Conservation (phyloP, 2,329 filamentous ascomycete species). For the Fusarium decemcellulare region DNA sequence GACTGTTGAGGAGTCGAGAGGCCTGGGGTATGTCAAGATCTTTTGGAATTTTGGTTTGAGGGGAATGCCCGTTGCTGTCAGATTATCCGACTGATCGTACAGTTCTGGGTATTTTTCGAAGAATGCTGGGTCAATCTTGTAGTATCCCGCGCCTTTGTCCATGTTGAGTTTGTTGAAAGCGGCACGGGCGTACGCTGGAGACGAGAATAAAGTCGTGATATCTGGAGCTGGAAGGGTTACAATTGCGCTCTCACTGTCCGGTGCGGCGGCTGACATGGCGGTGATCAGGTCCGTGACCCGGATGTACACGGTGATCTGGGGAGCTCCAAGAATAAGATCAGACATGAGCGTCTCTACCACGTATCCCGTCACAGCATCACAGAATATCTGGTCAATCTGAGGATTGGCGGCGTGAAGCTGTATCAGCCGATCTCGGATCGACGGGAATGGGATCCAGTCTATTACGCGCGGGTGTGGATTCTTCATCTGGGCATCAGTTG, state of each 20-base stretch:
- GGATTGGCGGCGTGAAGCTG: conserved; percentile 50
- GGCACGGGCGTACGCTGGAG: conserved; percentile 40
- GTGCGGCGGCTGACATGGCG: conserved; percentile 36
- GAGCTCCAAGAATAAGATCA: conserved; percentile 43
- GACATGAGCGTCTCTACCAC: conserved; percentile 51
- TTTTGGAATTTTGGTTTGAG: conserved; percentile 47
- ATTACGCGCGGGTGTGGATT: conserved; percentile 48
- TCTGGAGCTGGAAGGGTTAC: conserved; percentile 44
- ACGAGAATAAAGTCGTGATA: conserved; percentile 40
- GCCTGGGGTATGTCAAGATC: conserved; percentile 49
- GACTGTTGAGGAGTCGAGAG: conserved; percentile 46
- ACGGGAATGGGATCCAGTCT: conserved; percentile 50
- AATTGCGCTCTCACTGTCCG: conserved; percentile 1
- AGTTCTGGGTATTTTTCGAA: conserved; percentile 51
- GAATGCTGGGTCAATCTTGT: conserved; percentile 52
- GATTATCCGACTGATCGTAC: conserved; percentile 43
- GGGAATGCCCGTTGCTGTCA: conserved; percentile 48
- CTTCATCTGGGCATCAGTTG: conserved; percentile 44
- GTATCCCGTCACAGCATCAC: conserved; percentile 51
- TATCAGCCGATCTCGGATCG: conserved; percentile 48
- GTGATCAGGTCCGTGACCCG: conserved; percentile 50
- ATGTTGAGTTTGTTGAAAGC: conserved; percentile 49
- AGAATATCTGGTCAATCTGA: conserved; percentile 50
- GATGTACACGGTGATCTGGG: conserved; percentile 46
- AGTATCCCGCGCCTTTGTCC: conserved; percentile 49